Conservation (phyloP, 2,329 filamentous ascomycete genomes). For the Thielaviopsis populi region DNA sequence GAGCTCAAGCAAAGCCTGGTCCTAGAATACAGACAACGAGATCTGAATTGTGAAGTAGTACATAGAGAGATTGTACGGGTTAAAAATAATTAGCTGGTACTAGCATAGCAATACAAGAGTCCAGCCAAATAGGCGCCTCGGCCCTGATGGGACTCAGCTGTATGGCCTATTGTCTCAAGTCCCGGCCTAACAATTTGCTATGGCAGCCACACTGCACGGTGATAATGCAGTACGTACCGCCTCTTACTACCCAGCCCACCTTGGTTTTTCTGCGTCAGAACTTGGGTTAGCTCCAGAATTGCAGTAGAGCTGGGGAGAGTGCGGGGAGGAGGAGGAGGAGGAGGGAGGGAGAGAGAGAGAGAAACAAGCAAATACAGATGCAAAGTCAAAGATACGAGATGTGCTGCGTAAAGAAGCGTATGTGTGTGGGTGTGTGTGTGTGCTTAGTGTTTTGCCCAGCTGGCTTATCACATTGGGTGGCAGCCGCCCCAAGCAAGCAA, state of each 20-base stretch:
- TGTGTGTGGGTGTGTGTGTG: background rate
- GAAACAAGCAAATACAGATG: background rate
- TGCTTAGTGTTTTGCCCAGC: too few relatives aligned
- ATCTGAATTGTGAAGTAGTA: background rate
- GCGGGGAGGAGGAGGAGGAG: background rate
- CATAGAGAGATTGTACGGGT: background rate
- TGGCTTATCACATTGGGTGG: too few relatives aligned
- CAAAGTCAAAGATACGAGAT: background rate
- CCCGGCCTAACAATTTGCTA: background rate
- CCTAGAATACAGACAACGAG: background rate
- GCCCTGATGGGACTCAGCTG: background rate
- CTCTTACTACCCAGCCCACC: background rate
- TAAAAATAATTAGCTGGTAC: background rate
- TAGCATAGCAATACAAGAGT: too few relatives aligned
- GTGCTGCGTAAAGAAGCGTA: background rate
- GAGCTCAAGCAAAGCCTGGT: background rate
- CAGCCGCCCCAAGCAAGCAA: too few relatives aligned
- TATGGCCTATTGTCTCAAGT: background rate
- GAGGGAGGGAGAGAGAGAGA: background rate
- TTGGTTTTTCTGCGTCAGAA: background rate
- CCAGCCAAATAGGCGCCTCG: background rate
- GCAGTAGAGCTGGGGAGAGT: background rate
- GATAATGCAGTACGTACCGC: background rate
- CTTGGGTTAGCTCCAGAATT: background rate
- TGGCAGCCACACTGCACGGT: background rate